Evolutionary conservation across 768 basidiomycete species (phyloP), one percentile per base, ranked within the genome.

Genomic region (Pleurotus tuber-regium): DNA sequence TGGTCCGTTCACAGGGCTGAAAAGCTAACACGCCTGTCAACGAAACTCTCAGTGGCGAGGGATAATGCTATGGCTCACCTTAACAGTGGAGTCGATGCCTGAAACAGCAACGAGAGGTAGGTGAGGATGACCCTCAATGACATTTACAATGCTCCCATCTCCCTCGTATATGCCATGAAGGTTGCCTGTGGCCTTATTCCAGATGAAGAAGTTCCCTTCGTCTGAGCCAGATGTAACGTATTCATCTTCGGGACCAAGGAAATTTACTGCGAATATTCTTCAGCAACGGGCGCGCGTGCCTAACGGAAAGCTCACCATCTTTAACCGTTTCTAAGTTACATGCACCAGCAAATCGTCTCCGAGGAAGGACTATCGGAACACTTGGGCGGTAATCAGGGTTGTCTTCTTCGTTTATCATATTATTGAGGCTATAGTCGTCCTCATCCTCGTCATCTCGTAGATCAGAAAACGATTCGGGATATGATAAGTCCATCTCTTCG

Each of bases 191-290:
- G 68, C 65, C 61, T 94, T 94, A 54, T 80, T 72, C 92, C 92
- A 96, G 11, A 94, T 73, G 63, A 96, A 96, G 66, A 88, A 85
- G 62, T 89, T 84, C 1, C 89, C 89, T 56, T 93, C 91, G 60
- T 96, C 92, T 3, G 87, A 91, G 5, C 92, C 92, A 19, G 90
- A 92, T 10, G 80, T 74, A 18, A 95, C 79, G 52, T 77, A 89
- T 65, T 94, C 87, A 48, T 92, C 87, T 36, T 68, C 67, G 4
- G 86, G 83, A 0, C 92, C 92, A 31, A 94, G 68, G 63, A 91
- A 94, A 64, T 91, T 94, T 30, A 92, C 92, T 92, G 53, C 1
- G 52, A 19, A 43, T 10, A 11, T 14, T 19, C 21, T 12, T 35
- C 56, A 30, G 52, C 33, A 31, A 19, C 24, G n/a, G 23, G 47